Evolutionary conservation across 106 monocot genomes (phyloP).

Genomic region (Agapanthus africanus): DNA sequence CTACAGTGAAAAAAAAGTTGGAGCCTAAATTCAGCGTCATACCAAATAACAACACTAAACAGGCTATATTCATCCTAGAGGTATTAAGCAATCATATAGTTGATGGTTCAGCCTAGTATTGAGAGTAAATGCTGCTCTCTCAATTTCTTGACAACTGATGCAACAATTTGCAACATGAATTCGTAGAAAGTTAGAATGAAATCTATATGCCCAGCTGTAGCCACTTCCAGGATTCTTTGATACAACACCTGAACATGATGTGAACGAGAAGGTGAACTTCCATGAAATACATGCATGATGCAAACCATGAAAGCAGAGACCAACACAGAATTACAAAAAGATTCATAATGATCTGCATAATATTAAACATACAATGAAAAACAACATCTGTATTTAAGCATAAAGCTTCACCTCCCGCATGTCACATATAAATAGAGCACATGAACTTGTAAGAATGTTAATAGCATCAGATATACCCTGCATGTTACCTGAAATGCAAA

Average conservation of each 20-base stretch:
- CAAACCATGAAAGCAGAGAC: background rate
- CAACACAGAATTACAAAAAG: background rate
- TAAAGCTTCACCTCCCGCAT: no score
- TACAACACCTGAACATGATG: background rate
- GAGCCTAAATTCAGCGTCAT: background rate
- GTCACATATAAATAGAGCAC: background rate
- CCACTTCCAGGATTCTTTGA: background rate
- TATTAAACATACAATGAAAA: background rate
- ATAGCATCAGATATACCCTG: no score
- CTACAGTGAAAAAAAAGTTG: background rate
- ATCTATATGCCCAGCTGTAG: background rate
- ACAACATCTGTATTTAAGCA: background rate
- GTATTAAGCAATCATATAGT: background rate
- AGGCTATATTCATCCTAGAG: background rate
- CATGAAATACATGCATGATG: background rate
- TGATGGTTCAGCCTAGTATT: background rate
- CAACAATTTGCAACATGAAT: background rate
- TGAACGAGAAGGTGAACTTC: background rate
- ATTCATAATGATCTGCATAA: no score
- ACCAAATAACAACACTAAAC: background rate
- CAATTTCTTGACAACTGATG: background rate
- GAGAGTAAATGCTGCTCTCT: background rate
- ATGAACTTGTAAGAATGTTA: background rate
- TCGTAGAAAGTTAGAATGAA: background rate
- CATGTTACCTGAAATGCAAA: constrained; percentile 78